Percentiles rank a stretch among this genome's conserved stretches.
Conservation (phyloP, 225 moss, liverwort and hornwort genomes). For the Pseudisothecium myosuroides region DNA sequence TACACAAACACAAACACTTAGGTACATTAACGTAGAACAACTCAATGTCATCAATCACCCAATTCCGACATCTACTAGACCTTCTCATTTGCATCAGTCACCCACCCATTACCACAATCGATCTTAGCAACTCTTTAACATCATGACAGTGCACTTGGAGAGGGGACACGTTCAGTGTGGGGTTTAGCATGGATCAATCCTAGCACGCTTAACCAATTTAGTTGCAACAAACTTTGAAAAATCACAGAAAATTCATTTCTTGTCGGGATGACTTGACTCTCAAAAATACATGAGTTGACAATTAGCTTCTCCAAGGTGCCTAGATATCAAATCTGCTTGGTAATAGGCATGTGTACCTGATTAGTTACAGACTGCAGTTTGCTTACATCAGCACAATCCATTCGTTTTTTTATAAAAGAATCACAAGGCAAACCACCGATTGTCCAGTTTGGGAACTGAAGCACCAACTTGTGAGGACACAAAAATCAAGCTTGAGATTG, state of each 20-base stretch:
- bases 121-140: not conserved
- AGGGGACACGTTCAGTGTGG: rapidly evolving
- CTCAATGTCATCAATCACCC: not conserved
- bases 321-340: not conserved
- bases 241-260: not conserved
- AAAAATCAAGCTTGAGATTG: not conserved
- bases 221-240: not conserved
- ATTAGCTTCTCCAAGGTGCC: not conserved
- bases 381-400: not conserved
- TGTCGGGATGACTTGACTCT: not conserved
- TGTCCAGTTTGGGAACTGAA: not conserved
- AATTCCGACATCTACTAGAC: not conserved
- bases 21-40: not conserved
- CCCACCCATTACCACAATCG: not conserved
- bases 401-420: not conserved
- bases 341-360: not conserved
- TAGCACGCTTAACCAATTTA: rapidly evolving
- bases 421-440: not conserved
- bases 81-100: not conserved
- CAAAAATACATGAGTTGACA: not conserved
- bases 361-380: not conserved
- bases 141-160: not conserved
- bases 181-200: not conserved
- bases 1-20: not conserved
- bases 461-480: constrained; percentile 1